phyloP scores from a whole-genome alignment of 345 rosid species.

The Angophora floribunda region DNA sequence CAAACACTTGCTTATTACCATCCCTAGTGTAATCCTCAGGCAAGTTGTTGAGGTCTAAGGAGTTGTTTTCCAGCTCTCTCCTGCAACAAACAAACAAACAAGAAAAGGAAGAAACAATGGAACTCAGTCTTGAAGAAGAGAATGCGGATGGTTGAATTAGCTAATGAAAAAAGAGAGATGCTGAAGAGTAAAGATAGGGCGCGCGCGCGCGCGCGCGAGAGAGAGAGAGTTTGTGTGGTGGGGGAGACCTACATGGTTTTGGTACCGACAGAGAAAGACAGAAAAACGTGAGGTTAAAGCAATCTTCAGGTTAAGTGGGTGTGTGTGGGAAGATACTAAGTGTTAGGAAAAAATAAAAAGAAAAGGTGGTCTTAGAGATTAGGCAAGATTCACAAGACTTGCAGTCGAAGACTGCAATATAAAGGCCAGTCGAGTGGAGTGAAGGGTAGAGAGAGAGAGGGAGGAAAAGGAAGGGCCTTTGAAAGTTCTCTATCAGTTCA shows the following conservation, averaged over 20 bases:
- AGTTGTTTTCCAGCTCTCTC: constrained; percentile 73
- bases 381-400: background rate
- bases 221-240: background rate
- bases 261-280: constrained; percentile 44
- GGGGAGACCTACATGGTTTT: constrained; percentile 66
- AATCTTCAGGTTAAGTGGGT: constrained; percentile 2
- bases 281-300: background rate
- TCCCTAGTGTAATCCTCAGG: constrained; percentile 72
- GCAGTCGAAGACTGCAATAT: constrained; percentile 1
- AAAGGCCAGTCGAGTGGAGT: constrained; percentile 54
- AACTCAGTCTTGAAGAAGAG: background rate
- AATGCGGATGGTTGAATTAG: background rate
- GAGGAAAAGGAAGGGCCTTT: constrained; percentile 20
- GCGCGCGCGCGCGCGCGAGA: background rate
- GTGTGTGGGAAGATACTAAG: background rate
- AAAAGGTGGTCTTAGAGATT: background rate
- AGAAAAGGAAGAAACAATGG: background rate
- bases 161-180: background rate
- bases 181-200: background rate
- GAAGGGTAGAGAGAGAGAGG: constrained; percentile 15
- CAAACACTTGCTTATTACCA: constrained; percentile 41
- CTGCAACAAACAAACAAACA: constrained; percentile 2
- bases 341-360: background rate
- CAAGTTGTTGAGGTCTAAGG: constrained; percentile 94
- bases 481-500: constrained; percentile 93